Conservation (phyloP, 352 stramenopile species). For the Hyaloperonospora brassicae region DNA sequence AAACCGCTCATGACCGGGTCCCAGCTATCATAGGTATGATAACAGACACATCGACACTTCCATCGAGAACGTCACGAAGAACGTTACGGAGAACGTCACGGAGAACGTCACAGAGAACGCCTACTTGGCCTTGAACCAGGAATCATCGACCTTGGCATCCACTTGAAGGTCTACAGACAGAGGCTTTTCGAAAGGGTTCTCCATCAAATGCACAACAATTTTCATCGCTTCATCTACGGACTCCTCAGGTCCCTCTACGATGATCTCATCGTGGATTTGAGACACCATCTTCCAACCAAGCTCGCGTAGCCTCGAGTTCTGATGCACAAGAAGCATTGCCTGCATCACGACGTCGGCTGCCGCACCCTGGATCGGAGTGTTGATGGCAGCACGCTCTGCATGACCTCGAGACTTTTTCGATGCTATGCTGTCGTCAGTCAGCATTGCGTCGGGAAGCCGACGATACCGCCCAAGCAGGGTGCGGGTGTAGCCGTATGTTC, state of each 20-base stretch:
- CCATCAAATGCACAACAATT: conserved; percentile 91
- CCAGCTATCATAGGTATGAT: neutral
- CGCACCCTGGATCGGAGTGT: conserved; percentile 98
- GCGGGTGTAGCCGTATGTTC: conserved; percentile 79
- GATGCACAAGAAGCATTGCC: conserved; percentile 97
- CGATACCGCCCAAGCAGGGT: conserved; percentile 97
- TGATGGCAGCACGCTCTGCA: conserved; percentile 95
- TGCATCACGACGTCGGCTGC: conserved; percentile 99
- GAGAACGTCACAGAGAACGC: neutral
- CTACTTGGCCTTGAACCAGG: conserved; percentile 99
- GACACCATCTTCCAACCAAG: conserved; percentile 98
- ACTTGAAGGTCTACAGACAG: conserved; percentile 88
- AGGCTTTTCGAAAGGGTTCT: conserved; percentile 92
- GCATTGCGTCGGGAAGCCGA: conserved; percentile 91
- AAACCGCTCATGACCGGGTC: neutral
- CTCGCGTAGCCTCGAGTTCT: conserved; percentile 84
- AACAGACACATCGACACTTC: too few relatives aligned
- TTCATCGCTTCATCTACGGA: conserved; percentile 87
- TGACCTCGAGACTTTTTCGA: conserved; percentile 77
- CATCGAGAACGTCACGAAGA: neutral
- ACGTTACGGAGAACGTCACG: neutral
- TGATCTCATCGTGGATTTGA: conserved; percentile 99
- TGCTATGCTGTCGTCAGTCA: conserved; percentile 43
- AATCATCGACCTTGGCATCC: conserved; percentile 93
- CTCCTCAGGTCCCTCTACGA: conserved; percentile 97